Conservation (phyloP, 495 filamentous ascomycete genomes). For the Sordaria brevicollis region DNA sequence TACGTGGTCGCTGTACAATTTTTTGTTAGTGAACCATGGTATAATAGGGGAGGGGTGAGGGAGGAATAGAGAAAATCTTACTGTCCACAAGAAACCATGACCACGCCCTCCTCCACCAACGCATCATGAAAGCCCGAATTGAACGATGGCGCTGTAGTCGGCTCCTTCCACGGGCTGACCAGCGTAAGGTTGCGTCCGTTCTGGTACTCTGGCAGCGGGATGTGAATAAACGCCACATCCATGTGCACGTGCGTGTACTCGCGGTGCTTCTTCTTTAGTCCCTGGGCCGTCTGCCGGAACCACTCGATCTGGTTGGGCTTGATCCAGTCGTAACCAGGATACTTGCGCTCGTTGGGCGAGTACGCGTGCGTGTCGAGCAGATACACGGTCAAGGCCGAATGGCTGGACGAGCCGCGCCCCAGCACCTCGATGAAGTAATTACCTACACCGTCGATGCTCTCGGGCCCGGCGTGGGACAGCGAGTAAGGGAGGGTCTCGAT, state of each 20-base stretch:
- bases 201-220: conserved; percentile 84
- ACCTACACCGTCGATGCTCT: conserved; percentile 76
- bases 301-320: conserved; percentile 89
- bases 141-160: conserved; percentile 72
- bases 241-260: conserved; percentile 88
- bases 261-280: conserved; percentile 56
- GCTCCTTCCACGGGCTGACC: conserved; percentile 62
- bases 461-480: conserved; percentile 69
- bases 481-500: conserved; percentile 83
- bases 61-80: conserved; percentile 31
- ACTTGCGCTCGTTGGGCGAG: conserved; percentile 79
- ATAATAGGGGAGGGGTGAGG: neutral
- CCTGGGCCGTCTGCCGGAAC: conserved; percentile 69
- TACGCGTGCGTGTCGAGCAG: conserved; percentile 89
- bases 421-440: conserved; percentile 93
- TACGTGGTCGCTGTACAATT: conserved; percentile 61
- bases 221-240: conserved; percentile 96
- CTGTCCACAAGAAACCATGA: conserved; percentile 87
- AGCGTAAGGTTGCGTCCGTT: conserved; percentile 28
- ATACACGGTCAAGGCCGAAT: conserved; percentile 88
- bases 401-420: conserved; percentile 62
- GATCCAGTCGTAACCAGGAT: conserved; percentile 88
- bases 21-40: conserved; percentile 1
- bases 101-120: conserved; percentile 69
- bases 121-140: conserved; percentile 86